Evolutionary conservation across 129 eudicot genomes (phyloP).

Genomic region (Flaveria linearis): DNA sequence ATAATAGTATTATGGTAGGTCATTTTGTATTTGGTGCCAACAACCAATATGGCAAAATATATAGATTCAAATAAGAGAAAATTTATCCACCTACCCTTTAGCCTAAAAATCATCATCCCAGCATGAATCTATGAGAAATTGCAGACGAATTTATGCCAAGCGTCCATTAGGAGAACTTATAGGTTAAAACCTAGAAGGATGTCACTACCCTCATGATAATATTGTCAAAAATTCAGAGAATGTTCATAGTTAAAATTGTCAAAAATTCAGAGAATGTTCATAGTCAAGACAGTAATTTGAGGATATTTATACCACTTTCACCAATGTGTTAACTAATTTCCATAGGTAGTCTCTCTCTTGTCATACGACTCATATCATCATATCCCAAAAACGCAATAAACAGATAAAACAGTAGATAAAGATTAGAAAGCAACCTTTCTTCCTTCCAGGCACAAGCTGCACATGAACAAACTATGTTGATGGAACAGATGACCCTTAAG

Average conservation of each 20-base stretch:
- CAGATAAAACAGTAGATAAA: too few species aligned
- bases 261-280: not conserved
- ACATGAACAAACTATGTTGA: too few species aligned
- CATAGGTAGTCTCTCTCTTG: not conserved
- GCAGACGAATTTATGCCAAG: not conserved
- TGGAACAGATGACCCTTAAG: too few species aligned
- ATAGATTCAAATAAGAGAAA: not conserved
- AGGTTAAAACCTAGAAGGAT: not conserved
- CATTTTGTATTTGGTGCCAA: not conserved
- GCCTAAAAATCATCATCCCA: not conserved
- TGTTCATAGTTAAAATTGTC: not conserved
- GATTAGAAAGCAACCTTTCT: too few species aligned
- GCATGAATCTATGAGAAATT: not conserved
- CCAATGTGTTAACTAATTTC: not conserved
- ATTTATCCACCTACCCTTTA: not conserved
- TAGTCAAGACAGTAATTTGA: not conserved
- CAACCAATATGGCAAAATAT: constrained; percentile 11
- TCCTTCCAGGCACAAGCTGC: too few species aligned
- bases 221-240: too few species aligned
- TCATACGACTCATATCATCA: too few species aligned
- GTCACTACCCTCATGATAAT: not conserved
- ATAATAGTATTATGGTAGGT: not conserved
- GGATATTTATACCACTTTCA: not conserved
- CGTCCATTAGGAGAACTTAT: not conserved
- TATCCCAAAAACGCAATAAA: too few species aligned